Evolutionary conservation across 805 yeast species (phyloP).

Genomic region (Sungouiozyma ichnusensis): DNA sequence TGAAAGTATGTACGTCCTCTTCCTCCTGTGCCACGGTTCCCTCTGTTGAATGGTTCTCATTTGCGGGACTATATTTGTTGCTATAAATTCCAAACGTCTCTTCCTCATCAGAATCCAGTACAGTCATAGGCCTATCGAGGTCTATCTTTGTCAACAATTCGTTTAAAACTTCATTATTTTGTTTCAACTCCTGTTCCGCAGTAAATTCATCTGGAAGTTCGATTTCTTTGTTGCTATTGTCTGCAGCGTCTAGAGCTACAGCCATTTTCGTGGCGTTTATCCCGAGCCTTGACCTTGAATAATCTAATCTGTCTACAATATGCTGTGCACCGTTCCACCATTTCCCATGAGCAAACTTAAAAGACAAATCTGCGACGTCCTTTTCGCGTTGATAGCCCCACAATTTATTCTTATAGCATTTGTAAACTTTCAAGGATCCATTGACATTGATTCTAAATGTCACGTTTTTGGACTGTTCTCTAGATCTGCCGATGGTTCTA

Average conservation of each 20-base stretch:
- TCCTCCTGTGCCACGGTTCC: constrained; percentile 30
- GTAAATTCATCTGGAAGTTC: constrained; percentile 29
- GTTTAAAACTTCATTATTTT: constrained; percentile 38
- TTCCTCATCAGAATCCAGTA: constrained; percentile 33
- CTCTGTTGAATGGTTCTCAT: too few relatives aligned
- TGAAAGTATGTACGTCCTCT: too few relatives aligned
- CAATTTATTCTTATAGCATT: constrained; percentile 62
- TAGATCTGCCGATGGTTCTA: constrained; percentile 45
- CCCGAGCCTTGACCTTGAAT: constrained; percentile 17
- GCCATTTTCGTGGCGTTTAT: background rate
- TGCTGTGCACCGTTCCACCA: constrained; percentile 81
- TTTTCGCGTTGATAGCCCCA: constrained; percentile 84
- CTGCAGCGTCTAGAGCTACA: constrained; percentile 4
- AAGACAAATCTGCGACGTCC: constrained; percentile 50
- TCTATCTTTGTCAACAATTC: constrained; percentile 38
- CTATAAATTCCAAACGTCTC: constrained; percentile 29
- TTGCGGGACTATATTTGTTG: too few relatives aligned
- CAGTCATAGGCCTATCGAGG: constrained; percentile 41
- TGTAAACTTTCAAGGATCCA: constrained; percentile 46
- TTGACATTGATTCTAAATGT: constrained; percentile 56
- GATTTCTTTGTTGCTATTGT: constrained; percentile 8
- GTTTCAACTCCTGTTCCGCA: constrained; percentile 35
- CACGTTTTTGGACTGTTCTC: constrained; percentile 30
- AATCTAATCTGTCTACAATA: constrained; percentile 51
- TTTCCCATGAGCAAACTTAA: constrained; percentile 47